Base-by-base conservation (phyloP, 805 yeast genomes). In the Yarrowia sp. region DNA sequence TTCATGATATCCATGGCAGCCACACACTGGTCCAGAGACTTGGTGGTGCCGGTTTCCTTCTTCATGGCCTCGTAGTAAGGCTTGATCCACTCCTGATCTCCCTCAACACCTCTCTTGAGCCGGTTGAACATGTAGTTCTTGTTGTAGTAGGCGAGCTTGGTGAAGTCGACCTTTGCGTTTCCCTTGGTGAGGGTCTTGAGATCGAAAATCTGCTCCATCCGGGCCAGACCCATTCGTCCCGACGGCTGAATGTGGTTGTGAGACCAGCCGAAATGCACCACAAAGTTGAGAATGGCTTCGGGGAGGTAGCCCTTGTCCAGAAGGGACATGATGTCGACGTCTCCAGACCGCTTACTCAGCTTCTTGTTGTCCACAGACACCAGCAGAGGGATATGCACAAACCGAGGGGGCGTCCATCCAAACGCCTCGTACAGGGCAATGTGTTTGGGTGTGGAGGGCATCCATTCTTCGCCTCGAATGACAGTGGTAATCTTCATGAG, bases 391-490 rank as follows among this genome's bases (percentile, higher is more conserved):
- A 95, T 89, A 75, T 95, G 99, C n/a, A 90, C 82, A 75, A 86
- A 95, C 19, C 82, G 74, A 0, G 99, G 99, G 0, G 89, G 86
- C 0, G 74, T 71, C 98, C 98, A 94, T 0, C 90, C 91, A 75
- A 94, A 88, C 0, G 97, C 96, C 17, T 83, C 73, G 75, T 95
- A 96, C 64, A 95, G 76, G 0, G 97, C 94, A 55, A 92, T 82
- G 74, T 95, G 99, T 73, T 93, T 94, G 1, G 98, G 97, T 0
- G 99, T 95, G 0, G 98, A 91, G 0, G 97, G 90, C 12, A 95
- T 79, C 99, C 99, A 95, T 76, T 95, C 99, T 74, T 95, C 99
- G 40, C 99, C 99, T 72, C 99, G 82, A 6, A 95, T 87, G 9
- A 95, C 99, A 77, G 95, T 98, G 0, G 97, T 90, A 52, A 95